These are phyloP conservation scores for Yamadazyma epiphylla DNA, from an alignment of 1,139 yeast species.

Conservation along the genomic window DNA sequence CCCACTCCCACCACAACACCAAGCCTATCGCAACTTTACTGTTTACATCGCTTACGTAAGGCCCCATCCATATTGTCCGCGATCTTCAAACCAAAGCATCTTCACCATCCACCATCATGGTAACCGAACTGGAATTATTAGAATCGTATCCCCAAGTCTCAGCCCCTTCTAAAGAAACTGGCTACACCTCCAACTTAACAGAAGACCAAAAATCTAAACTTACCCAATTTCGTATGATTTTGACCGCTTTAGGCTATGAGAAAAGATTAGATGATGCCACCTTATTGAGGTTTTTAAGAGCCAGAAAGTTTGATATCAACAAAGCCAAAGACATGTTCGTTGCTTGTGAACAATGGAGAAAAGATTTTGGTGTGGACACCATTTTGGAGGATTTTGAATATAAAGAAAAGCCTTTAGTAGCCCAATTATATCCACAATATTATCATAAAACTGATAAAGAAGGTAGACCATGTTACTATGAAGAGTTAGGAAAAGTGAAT, in stretches of 20 bases:
- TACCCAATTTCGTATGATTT: conserved; percentile 52
- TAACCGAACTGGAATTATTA: conserved; percentile 25
- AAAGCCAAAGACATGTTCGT: conserved; percentile 80
- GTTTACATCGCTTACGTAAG: too few relatives aligned
- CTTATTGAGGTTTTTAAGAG: conserved; percentile 84
- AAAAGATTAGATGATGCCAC: conserved; percentile 88
- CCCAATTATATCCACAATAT: conserved; percentile 89
- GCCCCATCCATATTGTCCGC: too few relatives aligned
- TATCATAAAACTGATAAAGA: conserved; percentile 96
- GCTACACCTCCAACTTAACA: conserved; percentile 80
- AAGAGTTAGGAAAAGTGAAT: conserved; percentile 89
- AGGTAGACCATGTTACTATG: conserved; percentile 93
- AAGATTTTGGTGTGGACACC: conserved; percentile 81
- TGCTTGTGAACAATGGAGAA: conserved; percentile 90
- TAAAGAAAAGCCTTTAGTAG: conserved; percentile 86
- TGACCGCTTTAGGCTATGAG: conserved; percentile 62
- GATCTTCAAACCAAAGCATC: too few relatives aligned
- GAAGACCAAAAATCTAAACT: conserved; percentile 62
- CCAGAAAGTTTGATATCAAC: conserved; percentile 85
- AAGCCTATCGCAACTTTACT: too few relatives aligned
- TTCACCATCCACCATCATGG: too few relatives aligned
- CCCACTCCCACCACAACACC: too few relatives aligned
- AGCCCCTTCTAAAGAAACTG: conserved; percentile 59
- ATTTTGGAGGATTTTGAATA: conserved; percentile 84
- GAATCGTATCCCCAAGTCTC: conserved; percentile 67